These are phyloP conservation scores for Melaleuca alternifolia DNA, from an alignment of 345 rosid genomes.

Conservation along the genomic window DNA sequence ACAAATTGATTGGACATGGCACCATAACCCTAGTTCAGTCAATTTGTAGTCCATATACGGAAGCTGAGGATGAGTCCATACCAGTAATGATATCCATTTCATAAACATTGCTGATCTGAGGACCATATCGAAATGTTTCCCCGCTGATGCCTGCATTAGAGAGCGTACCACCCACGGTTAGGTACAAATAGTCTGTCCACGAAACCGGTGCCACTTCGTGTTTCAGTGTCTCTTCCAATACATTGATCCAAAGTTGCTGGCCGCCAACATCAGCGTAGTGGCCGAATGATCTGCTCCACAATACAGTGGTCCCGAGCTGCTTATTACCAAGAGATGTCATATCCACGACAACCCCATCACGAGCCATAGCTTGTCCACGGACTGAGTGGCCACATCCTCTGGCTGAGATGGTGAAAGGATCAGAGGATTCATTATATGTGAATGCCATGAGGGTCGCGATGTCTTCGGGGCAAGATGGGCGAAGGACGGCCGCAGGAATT, in stretches of 20 bases:
- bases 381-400: slow-evolving; percentile 35
- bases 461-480: slow-evolving; percentile 19
- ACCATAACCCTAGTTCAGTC: not conserved
- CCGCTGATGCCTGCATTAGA: slow-evolving; percentile 53
- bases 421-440: slow-evolving; percentile 5
- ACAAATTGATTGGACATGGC: too few species aligned
- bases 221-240: slow-evolving; percentile 16
- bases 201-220: slow-evolving; percentile 37
- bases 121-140: slow-evolving; percentile 30
- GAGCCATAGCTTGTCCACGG: slow-evolving; percentile 34
- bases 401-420: slow-evolving; percentile 20
- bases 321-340: slow-evolving; percentile 14
- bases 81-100: slow-evolving; percentile 50
- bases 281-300: not conserved
- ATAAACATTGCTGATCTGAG: slow-evolving; percentile 43
- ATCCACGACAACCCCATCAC: slow-evolving; percentile 29
- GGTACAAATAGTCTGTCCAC: slow-evolving; percentile 41
- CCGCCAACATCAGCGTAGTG: slow-evolving; percentile 37
- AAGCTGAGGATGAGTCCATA: not conserved
- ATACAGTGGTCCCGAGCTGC: not conserved
- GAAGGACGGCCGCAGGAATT: slow-evolving; percentile 24
- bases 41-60: not conserved
- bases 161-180: slow-evolving; percentile 44
- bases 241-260: slow-evolving; percentile 36
- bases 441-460: slow-evolving; percentile 16